phyloP scores from a whole-genome alignment of 2,329 filamentous ascomycete species.

The Arachnopeziza araneosa region DNA sequence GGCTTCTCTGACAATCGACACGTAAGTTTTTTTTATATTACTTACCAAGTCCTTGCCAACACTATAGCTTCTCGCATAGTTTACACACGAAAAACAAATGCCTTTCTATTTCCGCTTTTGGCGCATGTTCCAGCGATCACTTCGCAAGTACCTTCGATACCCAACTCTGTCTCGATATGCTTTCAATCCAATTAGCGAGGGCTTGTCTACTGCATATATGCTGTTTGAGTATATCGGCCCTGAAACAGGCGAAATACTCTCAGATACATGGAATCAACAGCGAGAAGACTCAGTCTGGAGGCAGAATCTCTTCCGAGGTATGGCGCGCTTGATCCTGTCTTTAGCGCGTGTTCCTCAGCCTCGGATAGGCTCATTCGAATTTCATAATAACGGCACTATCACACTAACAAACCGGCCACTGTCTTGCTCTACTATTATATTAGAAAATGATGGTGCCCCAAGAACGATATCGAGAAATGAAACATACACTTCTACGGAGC shows the following conservation, averaged over 20 bases:
- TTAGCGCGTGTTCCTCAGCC: constrained; percentile 18
- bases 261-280: constrained; percentile 19
- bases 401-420: constrained; percentile 32
- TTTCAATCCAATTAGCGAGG: not conserved
- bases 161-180: constrained; percentile 12
- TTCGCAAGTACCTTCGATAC: constrained; percentile 14
- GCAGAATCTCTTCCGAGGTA: constrained; percentile 29
- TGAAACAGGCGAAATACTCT: constrained; percentile 27
- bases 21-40: constrained; percentile 5
- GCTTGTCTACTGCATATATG: constrained; percentile 17
- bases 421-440: constrained; percentile 25
- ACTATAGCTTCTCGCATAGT: constrained; percentile 11
- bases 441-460: constrained; percentile 32
- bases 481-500: constrained; percentile 25
- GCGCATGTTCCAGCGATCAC: constrained; percentile 11
- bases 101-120: constrained; percentile 17
- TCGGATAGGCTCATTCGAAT: constrained; percentile 21
- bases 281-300: constrained; percentile 16
- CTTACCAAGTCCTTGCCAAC: constrained; percentile 13
- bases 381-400: constrained; percentile 30
- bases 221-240: constrained; percentile 15
- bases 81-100: constrained; percentile 12
- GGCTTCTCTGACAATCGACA: constrained; percentile 23
- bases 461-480: constrained; percentile 26
- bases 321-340: constrained; percentile 25